phyloP scores from a whole-genome alignment of 805 yeast species.

The Teunomyces aglyptinius region DNA sequence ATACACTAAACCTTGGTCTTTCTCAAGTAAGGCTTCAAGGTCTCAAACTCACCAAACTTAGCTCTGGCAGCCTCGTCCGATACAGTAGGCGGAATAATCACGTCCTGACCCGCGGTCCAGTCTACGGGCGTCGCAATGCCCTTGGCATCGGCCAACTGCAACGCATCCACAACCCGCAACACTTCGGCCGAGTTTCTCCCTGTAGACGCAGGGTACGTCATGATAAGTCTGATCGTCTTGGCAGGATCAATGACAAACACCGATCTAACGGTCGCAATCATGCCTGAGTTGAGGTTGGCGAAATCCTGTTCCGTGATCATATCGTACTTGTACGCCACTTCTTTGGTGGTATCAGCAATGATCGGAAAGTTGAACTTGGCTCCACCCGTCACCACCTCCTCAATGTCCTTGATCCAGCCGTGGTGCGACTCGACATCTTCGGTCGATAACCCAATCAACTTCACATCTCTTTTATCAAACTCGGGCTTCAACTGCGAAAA shows the following conservation, averaged over 20 bases:
- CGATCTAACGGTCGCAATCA: conserved; percentile 67
- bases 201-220: conserved; percentile 71
- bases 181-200: conserved; percentile 79
- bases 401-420: conserved; percentile 70
- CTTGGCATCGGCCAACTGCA: conserved; percentile 61
- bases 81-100: conserved; percentile 66
- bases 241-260: conserved; percentile 70
- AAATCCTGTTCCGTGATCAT: conserved; percentile 74
- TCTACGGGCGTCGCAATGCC: conserved; percentile 68
- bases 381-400: conserved; percentile 57
- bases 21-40: conserved; percentile 63
- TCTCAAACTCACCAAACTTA: conserved; percentile 59
- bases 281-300: conserved; percentile 61
- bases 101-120: conserved; percentile 75
- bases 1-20: conserved; percentile 36
- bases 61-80: conserved; percentile 58
- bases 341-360: conserved; percentile 62
- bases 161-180: conserved; percentile 65
- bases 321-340: conserved; percentile 60
- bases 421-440: conserved; percentile 61
- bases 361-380: conserved; percentile 60
- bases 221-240: conserved; percentile 58
- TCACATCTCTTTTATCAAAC: conserved; percentile 61
- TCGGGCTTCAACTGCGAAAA: conserved; percentile 71
- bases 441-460: conserved; percentile 67